phyloP scores from a whole-genome alignment of 306 rosid genomes.

The Gynostemma pentaphyllum region DNA sequence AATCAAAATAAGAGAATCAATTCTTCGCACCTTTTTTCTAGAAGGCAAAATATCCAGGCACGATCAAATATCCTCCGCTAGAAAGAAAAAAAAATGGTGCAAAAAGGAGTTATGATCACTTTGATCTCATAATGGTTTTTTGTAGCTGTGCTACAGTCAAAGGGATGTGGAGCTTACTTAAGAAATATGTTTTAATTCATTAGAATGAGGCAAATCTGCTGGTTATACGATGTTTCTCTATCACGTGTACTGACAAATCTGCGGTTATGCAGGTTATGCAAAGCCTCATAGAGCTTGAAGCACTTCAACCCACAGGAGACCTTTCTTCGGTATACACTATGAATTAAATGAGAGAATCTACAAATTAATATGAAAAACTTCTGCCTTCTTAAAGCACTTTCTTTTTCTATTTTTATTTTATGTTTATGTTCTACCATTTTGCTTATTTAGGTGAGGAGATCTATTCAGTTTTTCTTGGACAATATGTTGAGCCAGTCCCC shows the following conservation, averaged over 20 bases:
- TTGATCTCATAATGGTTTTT: neutral
- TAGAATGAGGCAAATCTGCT: neutral
- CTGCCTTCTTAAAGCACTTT: neutral
- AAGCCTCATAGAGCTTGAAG: slow-evolving; percentile 68
- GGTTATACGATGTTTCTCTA: neutral
- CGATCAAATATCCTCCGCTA: too few relatives aligned
- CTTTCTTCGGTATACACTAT: slow-evolving; percentile 37
- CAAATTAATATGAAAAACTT: neutral
- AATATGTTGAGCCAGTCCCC: slow-evolving; percentile 52
- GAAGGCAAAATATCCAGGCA: too few relatives aligned
- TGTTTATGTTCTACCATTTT: neutral
- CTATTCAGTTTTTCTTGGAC: slow-evolving; percentile 68
- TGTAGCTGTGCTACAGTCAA: neutral
- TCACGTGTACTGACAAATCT: slow-evolving; percentile 10
- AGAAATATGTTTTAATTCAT: neutral
- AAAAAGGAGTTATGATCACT: neutral
- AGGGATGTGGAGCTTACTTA: neutral
- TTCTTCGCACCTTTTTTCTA: too few relatives aligned
- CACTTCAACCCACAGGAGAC: slow-evolving; percentile 78
- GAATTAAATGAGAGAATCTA: neutral
- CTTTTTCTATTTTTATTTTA: too few relatives aligned
- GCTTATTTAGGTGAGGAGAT: slow-evolving; percentile 56
- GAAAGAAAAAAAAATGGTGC: too few relatives aligned
- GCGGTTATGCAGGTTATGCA: slow-evolving; percentile 46
- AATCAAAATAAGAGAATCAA: neutral